phyloP scores from a whole-genome alignment of 805 yeast genomes.

The fission yeast (Schizosaccharomyces pombe) region ASM294v3 CU329670.1:207501-208000 shows the following conservation, averaged over 20 bases:
- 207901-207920: constrained; percentile 3
- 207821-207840: constrained; percentile 99
- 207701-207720: constrained; percentile 77
- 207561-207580: constrained; percentile 91
- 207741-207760: constrained; percentile 94
- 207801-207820: constrained; percentile 93
- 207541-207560: constrained; percentile 89
- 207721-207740: constrained; percentile 86
- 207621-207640: constrained; percentile 95
- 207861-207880: constrained; percentile 82
- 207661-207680: constrained; percentile 66
- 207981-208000: too few relatives aligned
- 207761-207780: constrained; percentile 90
- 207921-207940: neutral
- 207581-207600: constrained; percentile 68
- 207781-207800: constrained; percentile 72
- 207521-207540: constrained; percentile 64
- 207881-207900: constrained; percentile 57
- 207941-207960: too few relatives aligned
- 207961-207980: too few relatives aligned
- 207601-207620: constrained; percentile 88
- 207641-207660: constrained; percentile 79
- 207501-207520: constrained; percentile 84
- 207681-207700: constrained; percentile 90
- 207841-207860: constrained; percentile 51